Conservation (phyloP, 345 rosid species). For the Xanthoceras sorbifolium region DNA sequence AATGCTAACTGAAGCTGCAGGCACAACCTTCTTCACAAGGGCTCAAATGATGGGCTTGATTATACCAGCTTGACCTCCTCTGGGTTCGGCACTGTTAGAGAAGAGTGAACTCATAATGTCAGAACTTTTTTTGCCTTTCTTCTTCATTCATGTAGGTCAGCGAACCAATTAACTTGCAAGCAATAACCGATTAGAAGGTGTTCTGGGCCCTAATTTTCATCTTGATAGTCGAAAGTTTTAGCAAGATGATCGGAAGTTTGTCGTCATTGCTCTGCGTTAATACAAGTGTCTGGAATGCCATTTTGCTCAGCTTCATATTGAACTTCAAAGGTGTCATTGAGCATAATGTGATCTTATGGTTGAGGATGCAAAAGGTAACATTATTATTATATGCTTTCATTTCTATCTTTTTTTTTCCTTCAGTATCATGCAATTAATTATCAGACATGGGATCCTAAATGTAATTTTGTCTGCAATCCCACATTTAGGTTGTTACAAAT, state of each 20-base stretch:
- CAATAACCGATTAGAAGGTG: background rate
- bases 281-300: conserved; percentile 10
- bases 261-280: conserved; percentile 5
- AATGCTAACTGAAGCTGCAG: background rate
- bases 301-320: conserved; percentile 28
- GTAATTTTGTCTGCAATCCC: too few relatives aligned
- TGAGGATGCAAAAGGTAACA: background rate
- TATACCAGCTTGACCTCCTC: conserved; percentile 33
- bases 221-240: background rate
- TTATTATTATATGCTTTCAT: too few relatives aligned
- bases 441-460: too few relatives aligned
- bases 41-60: conserved; percentile 21
- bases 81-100: conserved; percentile 31
- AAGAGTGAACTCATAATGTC: conserved; percentile 27
- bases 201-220: background rate
- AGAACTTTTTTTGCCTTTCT: conserved; percentile 29
- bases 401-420: too few relatives aligned
- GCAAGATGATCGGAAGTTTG: conserved; percentile 19
- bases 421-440: too few relatives aligned
- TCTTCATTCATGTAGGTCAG: conserved; percentile 21
- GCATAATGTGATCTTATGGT: background rate
- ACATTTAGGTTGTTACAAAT: too few relatives aligned
- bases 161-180: background rate
- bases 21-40: background rate
- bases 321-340: conserved; percentile 27